Evolutionary conservation across 2,329 filamentous ascomycete genomes (phyloP), one percentile per base, ranked within the genome.

Genomic region (Aureobasidium sp.): DNA sequence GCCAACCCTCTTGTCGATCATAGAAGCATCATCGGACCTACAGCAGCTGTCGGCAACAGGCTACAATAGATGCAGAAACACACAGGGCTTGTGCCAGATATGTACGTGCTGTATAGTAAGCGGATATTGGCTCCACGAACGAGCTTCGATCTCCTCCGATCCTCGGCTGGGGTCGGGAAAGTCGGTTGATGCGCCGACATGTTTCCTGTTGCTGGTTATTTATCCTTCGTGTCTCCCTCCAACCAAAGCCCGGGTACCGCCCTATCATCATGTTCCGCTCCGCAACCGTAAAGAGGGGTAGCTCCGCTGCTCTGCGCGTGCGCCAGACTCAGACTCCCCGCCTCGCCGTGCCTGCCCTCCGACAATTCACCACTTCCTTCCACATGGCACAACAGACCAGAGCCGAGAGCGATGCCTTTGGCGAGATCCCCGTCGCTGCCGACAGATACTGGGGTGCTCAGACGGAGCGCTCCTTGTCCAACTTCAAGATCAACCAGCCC

Each of bases 391-490:
- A 57, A 39, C 64, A 63, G 53, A 86, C 84, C 60, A 83, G 93
- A 73, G 88, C 85, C 66, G 93, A 98, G 76, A 93, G 83, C 73
- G 93, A 98, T 78, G 93, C 93, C 73, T 97, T 97, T 78, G 93
- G 93, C 74, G 90, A 95, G 77, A 82, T 98, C 71, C 83, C 95
- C 77, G 90, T 97, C 63, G 80, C 86, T 37, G 79, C 80, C 60
- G 89, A 95, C 81, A 91, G 86, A 78, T 98, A 98, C 80, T 98
- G 93, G 91, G 93, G 93, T 68, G 91, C 91, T 57, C 91, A 96
- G 79, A 96, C 91, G 52, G 86, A 96, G 80, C 85, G 91, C 62
- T 97, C 91, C 49, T 81, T 97, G 70, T 85, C 87, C 72, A 98
- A 98, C 79, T 98, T 98, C 80, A 86, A 86, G 72, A 97, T 98